These are phyloP conservation scores for Wickerhamomyces sp. DNA, from an alignment of 1,139 yeast genomes.

Conservation along the genomic window DNA sequence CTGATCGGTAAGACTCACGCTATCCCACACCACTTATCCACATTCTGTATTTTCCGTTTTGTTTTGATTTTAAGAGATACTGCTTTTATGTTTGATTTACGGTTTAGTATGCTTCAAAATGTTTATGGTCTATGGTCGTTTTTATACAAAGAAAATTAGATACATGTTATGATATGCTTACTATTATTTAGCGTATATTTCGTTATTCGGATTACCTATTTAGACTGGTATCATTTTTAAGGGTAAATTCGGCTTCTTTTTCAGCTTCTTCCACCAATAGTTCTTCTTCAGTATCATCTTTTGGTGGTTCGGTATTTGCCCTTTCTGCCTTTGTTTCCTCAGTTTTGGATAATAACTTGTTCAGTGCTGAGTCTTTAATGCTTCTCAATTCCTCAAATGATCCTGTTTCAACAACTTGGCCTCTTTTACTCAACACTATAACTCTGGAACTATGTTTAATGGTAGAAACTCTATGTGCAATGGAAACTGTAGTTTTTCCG, in stretches of 20 bases:
- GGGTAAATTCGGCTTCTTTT: background rate
- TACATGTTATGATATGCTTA: too few relatives aligned
- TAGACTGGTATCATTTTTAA: constrained; percentile 4
- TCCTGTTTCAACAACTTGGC: constrained; percentile 77
- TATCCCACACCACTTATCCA: too few relatives aligned
- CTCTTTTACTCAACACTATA: constrained; percentile 66
- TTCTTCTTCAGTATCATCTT: constrained; percentile 3
- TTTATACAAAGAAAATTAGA: too few relatives aligned
- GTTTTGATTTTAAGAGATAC: too few relatives aligned
- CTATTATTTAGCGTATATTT: background rate
- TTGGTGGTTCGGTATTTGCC: background rate
- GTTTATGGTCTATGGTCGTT: background rate
- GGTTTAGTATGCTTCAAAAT: too few relatives aligned
- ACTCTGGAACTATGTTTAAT: constrained; percentile 70
- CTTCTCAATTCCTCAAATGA: constrained; percentile 54
- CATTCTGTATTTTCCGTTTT: too few relatives aligned
- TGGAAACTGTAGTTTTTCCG: constrained; percentile 81
- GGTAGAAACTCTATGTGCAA: constrained; percentile 88
- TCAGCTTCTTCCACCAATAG: constrained; percentile 2
- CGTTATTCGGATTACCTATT: background rate
- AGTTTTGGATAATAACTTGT: constrained; percentile 48
- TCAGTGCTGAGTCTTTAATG: constrained; percentile 58
- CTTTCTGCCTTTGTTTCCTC: constrained; percentile 28
- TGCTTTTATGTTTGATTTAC: too few relatives aligned
- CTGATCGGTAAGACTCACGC: too few relatives aligned